A percentile compares a stretch with the other conserved stretches of the same genome.
Conservation (phyloP, 805 yeast species). For the Cyberlindnera euphorbiiphila region DNA sequence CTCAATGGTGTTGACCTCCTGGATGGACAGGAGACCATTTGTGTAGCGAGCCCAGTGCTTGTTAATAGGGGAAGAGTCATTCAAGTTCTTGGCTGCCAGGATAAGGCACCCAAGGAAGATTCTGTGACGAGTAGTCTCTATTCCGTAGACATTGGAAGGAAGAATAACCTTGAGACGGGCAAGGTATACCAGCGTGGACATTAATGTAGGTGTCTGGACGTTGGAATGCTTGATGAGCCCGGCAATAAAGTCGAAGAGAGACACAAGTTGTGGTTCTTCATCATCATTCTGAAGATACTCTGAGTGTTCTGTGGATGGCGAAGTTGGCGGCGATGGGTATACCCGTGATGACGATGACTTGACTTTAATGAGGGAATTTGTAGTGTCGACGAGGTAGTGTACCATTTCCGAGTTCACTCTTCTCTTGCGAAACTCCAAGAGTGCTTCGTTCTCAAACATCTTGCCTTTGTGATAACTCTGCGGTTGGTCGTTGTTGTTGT, state of each 20-base stretch:
- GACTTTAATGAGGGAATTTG: conserved; percentile 52
- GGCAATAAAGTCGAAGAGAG: conserved; percentile 63
- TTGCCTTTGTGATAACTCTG: neutral
- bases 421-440: conserved; percentile 48
- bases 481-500: neutral
- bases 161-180: conserved; percentile 70
- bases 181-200: conserved; percentile 86
- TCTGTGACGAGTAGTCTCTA: conserved; percentile 89
- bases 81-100: conserved; percentile 85
- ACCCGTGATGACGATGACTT: conserved; percentile 21
- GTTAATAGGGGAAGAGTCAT: conserved; percentile 92
- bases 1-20: conserved; percentile 88
- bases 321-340: conserved; percentile 38
- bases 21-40: conserved; percentile 69
- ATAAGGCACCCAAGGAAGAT: conserved; percentile 87
- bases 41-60: conserved; percentile 96
- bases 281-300: neutral
- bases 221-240: conserved; percentile 74
- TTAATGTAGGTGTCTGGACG: conserved; percentile 91
- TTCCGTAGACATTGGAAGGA: conserved; percentile 87
- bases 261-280: conserved; percentile 9
- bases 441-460: conserved; percentile 46
- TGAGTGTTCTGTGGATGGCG: conserved; percentile 26
- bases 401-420: conserved; percentile 59
- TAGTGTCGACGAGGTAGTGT: conserved; percentile 52